Conservation (phyloP, 108 stramenopile species). For the Cyclotella sp. region DNA sequence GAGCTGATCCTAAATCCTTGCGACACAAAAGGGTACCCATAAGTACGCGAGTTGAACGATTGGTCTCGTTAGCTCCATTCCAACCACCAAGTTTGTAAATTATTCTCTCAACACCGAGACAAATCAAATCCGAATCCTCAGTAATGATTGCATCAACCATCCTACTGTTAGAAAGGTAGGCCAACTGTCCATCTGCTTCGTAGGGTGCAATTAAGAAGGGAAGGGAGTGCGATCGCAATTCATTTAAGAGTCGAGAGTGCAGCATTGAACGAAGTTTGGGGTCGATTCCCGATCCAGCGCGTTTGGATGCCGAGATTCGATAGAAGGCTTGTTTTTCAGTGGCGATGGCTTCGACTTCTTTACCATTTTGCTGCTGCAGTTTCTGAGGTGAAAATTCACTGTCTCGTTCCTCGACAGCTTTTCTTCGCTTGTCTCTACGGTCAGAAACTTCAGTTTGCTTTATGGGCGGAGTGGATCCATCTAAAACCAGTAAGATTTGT, state of each 20-base stretch:
- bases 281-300: constrained; percentile 69
- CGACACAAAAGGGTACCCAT: constrained; percentile 49
- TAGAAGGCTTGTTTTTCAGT: constrained; percentile 29
- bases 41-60: constrained; percentile 32
- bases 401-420: constrained; percentile 40
- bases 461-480: constrained; percentile 78
- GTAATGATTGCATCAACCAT: constrained; percentile 90
- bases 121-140: constrained; percentile 96
- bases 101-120: constrained; percentile 75
- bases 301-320: constrained; percentile 61
- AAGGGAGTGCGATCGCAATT: constrained; percentile 45
- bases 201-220: constrained; percentile 95
- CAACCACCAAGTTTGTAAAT: constrained; percentile 86
- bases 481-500: constrained; percentile 77
- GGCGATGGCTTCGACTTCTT: constrained; percentile 31
- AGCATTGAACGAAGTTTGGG: constrained; percentile 36
- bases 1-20: constrained; percentile 51
- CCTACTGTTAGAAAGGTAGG: constrained; percentile 72
- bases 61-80: constrained; percentile 56
- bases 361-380: constrained; percentile 30
- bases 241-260: constrained; percentile 40
- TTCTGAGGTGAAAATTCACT: not conserved
- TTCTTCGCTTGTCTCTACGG: constrained; percentile 22
- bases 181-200: constrained; percentile 98
- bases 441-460: constrained; percentile 50